Evolutionary conservation across 192 early-diverging fungal species (phyloP).

Genomic region (Coemansia sp.): DNA sequence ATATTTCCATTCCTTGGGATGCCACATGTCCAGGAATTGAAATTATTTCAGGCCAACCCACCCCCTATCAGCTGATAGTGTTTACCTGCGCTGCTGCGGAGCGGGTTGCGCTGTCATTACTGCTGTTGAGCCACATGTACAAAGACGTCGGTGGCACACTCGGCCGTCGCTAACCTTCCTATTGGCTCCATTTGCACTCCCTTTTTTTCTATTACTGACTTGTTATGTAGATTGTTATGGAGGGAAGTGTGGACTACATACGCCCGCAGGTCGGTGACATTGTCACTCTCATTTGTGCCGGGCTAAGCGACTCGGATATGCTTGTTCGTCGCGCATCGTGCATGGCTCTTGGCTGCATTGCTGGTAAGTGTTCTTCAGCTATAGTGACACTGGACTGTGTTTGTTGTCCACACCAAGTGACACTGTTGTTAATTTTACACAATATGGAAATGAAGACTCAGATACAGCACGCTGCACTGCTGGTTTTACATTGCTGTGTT

Average conservation of each 20-base stretch:
- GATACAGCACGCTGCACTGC: no score
- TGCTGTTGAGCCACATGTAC: neutral
- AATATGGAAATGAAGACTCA: no score
- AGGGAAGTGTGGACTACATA: slow-evolving; percentile 86
- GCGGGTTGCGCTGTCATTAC: neutral
- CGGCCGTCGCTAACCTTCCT: neutral
- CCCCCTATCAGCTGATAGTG: neutral
- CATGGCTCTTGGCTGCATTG: slow-evolving; percentile 78
- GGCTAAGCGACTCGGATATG: slow-evolving; percentile 77
- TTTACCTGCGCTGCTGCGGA: neutral
- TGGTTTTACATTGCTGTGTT: neutral
- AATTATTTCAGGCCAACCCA: slow-evolving; percentile 3
- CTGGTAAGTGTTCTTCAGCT: slow-evolving; percentile 46
- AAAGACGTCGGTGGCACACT: neutral
- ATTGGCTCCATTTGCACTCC: neutral
- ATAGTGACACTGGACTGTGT: neutral
- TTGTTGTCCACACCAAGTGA: neutral
- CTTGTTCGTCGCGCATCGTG: slow-evolving; percentile 83
- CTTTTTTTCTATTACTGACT: neutral
- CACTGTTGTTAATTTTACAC: neutral
- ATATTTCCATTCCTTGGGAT: neutral
- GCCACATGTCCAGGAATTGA: neutral
- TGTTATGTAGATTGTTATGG: slow-evolving; percentile 59
- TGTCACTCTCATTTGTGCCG: slow-evolving; percentile 69
- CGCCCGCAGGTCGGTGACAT: slow-evolving; percentile 76